Percentiles rank a stretch among this genome's conserved stretches.
Evolutionary conservation across 805 yeast genomes (phyloP).

Genomic region (Ogataea degrootiae): DNA sequence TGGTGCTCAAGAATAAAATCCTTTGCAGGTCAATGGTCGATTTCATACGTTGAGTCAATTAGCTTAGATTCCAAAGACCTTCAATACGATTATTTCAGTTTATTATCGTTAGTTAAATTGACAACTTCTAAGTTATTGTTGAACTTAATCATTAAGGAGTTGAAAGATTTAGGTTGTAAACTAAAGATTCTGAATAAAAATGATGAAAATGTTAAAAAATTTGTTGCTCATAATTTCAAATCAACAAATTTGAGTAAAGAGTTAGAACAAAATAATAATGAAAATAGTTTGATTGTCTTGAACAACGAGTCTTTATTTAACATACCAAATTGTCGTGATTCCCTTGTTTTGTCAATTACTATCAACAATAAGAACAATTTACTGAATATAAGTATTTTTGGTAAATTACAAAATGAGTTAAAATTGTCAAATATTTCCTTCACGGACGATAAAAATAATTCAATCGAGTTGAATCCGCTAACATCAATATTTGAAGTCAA

Average conservation of each 20-base stretch:
- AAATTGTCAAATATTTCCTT: constrained; percentile 24
- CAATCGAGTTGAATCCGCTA: constrained; percentile 19
- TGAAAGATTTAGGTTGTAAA: constrained; percentile 35
- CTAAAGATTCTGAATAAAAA: constrained; percentile 28
- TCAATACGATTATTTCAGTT: constrained; percentile 28
- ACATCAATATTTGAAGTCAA: constrained; percentile 28
- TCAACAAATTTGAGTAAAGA: constrained; percentile 13
- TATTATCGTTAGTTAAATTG: constrained; percentile 35
- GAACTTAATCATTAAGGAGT: constrained; percentile 49
- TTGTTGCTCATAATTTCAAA: constrained; percentile 24
- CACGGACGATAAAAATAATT: constrained; percentile 20
- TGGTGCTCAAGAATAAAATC: constrained; percentile 50
- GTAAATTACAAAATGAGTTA: constrained; percentile 26
- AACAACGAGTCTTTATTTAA: constrained; percentile 33
- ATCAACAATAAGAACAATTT: constrained; percentile 17
- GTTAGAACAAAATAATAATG: constrained; percentile 20
- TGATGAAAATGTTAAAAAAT: constrained; percentile 16
- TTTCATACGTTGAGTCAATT: constrained; percentile 44
- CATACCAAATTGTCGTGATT: constrained; percentile 32
- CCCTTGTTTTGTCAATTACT: constrained; percentile 29
- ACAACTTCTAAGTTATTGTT: constrained; percentile 46
- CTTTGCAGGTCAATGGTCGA: constrained; percentile 48
- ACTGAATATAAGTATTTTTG: constrained; percentile 31
- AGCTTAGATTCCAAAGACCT: constrained; percentile 10
- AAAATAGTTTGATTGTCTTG: constrained; percentile 29